phyloP scores from a whole-genome alignment of 2,329 filamentous ascomycete genomes.

The Lasiodiplodia gonubiensis region DNA sequence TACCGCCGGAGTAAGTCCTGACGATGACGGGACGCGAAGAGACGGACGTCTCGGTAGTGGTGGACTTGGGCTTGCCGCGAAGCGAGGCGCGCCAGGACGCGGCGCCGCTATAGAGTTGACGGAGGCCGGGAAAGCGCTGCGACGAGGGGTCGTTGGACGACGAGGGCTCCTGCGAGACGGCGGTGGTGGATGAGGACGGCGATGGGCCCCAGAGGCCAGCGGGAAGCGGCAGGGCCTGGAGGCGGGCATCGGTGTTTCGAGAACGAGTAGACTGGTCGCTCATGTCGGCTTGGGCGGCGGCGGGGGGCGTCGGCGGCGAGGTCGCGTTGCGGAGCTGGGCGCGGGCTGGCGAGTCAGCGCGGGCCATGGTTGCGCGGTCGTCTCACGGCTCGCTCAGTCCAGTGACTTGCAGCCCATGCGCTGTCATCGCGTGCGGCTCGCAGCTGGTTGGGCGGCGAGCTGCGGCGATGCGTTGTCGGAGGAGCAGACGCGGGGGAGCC shows the following conservation, averaged over 20 bases:
- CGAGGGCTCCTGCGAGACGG: background rate
- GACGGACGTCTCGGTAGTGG: constrained; percentile 46
- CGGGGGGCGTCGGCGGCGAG: background rate
- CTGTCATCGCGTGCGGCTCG: constrained; percentile 26
- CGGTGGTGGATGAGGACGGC: background rate
- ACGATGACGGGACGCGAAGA: constrained; percentile 53
- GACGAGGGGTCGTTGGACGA: background rate
- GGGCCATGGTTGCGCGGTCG: constrained; percentile 13
- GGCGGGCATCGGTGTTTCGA: constrained; percentile 19
- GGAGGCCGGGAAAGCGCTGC: constrained; percentile 23
- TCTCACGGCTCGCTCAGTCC: constrained; percentile 21
- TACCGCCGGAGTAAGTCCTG: constrained; percentile 45
- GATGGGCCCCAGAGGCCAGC: constrained; percentile 2
- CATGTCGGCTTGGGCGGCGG: constrained; percentile 6
- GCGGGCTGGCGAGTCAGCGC: constrained; percentile 23
- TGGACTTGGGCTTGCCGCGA: constrained; percentile 39
- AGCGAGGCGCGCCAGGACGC: constrained; percentile 21
- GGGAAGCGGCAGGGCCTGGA: background rate
- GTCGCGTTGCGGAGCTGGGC: background rate
- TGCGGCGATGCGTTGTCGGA: constrained; percentile 25
- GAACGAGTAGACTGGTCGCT: constrained; percentile 1
- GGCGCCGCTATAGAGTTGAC: constrained; percentile 25
- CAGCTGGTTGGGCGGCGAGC: constrained; percentile 23
- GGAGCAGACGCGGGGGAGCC: background rate
- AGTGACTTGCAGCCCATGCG: constrained; percentile 23